Evolutionary conservation across 2,329 filamentous ascomycete species (phyloP).

Genomic region (Colletotrichum zoysiae): DNA sequence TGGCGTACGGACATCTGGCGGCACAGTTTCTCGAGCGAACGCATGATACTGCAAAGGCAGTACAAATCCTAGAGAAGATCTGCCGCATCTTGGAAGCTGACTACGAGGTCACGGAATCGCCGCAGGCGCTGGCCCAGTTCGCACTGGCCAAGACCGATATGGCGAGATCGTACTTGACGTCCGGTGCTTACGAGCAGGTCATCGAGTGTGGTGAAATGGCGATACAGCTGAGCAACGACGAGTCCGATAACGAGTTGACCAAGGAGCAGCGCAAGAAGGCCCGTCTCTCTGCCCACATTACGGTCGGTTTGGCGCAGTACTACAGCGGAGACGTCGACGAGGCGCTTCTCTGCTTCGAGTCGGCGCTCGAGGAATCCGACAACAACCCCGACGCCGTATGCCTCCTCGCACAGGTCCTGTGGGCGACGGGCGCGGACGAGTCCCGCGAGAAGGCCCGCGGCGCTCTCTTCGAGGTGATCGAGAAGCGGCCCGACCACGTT

Average conservation of each 20-base stretch:
- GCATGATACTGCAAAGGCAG: slow-evolving; percentile 74
- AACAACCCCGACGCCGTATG: slow-evolving; percentile 87
- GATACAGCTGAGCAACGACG: slow-evolving; percentile 81
- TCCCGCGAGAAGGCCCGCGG: slow-evolving; percentile 82
- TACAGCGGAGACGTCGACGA: slow-evolving; percentile 74
- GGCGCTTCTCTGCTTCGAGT: slow-evolving; percentile 83
- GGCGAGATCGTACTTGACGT: slow-evolving; percentile 83
- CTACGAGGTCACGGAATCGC: slow-evolving; percentile 86
- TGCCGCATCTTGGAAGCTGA: slow-evolving; percentile 80
- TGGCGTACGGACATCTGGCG: slow-evolving; percentile 81
- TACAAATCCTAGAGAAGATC: slow-evolving; percentile 73
- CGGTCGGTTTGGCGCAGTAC: slow-evolving; percentile 85
- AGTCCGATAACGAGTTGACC: slow-evolving; percentile 74
- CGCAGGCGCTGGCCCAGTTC: slow-evolving; percentile 79
- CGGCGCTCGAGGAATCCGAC: slow-evolving; percentile 81
- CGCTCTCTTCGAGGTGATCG: slow-evolving; percentile 84
- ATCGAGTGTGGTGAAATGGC: slow-evolving; percentile 85
- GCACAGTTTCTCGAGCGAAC: slow-evolving; percentile 87
- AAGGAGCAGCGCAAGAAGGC: slow-evolving; percentile 75
- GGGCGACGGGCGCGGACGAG: slow-evolving; percentile 84
- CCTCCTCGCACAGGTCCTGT: slow-evolving; percentile 89
- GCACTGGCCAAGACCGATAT: slow-evolving; percentile 89
- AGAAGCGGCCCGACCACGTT: slow-evolving; percentile 79
- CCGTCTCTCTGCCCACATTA: slow-evolving; percentile 86
- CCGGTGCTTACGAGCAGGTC: slow-evolving; percentile 73